Evolutionary conservation across 352 stramenopile species (phyloP).

Genomic region (Globisporangium iwayamae): DNA sequence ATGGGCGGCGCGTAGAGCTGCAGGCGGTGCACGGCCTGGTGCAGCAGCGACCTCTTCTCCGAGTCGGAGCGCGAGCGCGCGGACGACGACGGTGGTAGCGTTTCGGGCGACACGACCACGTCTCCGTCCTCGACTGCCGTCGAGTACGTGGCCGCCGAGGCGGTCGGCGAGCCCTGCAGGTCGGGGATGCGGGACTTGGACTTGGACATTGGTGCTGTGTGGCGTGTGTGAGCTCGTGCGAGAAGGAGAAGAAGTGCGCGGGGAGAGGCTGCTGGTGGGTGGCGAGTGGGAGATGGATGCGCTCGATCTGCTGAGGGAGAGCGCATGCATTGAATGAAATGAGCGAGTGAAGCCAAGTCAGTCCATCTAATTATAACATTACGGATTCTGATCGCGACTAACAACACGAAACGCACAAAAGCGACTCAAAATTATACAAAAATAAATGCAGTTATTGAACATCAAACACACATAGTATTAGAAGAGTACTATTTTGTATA

Average conservation of each 20-base stretch:
- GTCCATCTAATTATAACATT: too few relatives aligned
- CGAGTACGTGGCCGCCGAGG: background rate
- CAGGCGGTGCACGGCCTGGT: conserved; percentile 17
- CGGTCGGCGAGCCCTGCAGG: conserved; percentile 1
- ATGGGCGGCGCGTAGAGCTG: conserved; percentile 26
- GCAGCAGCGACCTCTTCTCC: conserved; percentile 18
- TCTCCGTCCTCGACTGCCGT: background rate
- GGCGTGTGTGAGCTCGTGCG: background rate
- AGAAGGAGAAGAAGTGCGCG: background rate
- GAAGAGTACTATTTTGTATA: too few relatives aligned
- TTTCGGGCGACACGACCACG: conserved; percentile 4
- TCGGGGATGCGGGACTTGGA: conserved; percentile 5
- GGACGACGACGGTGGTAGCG: background rate
- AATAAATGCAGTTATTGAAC: too few relatives aligned
- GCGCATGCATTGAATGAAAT: background rate
- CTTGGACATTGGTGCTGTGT: conserved; percentile 1
- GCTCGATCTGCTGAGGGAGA: too few relatives aligned
- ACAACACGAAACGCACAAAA: too few relatives aligned
- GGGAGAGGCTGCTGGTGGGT: background rate
- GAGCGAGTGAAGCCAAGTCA: background rate
- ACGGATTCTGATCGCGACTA: too few relatives aligned
- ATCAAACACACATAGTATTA: too few relatives aligned
- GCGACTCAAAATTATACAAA: too few relatives aligned
- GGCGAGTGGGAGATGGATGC: background rate
- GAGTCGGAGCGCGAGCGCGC: conserved; percentile 1